Base-by-base conservation (phyloP, 176 grass and related monocot genomes). In the Carex kokanica region DNA sequence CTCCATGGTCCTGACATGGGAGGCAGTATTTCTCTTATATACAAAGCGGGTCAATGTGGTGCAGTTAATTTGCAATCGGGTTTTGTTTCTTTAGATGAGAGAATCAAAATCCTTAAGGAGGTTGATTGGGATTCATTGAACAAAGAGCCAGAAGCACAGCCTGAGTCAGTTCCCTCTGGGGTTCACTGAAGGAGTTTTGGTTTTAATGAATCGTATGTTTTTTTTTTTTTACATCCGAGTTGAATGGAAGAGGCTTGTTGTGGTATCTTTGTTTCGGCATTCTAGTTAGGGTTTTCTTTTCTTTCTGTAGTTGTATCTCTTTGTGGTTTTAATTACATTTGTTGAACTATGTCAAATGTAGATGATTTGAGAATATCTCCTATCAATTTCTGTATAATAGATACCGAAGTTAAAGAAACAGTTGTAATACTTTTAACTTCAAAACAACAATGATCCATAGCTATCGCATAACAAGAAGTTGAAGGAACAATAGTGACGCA, bases 1-100 rank as follows among this genome's bases (percentile, higher is more conserved):
- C 87, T 98, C 72, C 95, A 98, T 73, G 95, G 92, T 18, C 95
- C 94, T 66, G 92, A 92, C 13, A 94, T 94, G 85, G 94, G 85
- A 20, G 89, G 81, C 60, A 90, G 88, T 31, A 88, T 97, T 23
- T 18, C 81, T 78, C 88, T 97, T 31, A 84, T 97, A 78, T 87
- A 97, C 84, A 95, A 95, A 91, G 91, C 91, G 7, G 86, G 89
- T 80, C 51, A 60, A 75, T 91, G 56, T 78, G 91, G 91, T 74
- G 89, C 73, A 7, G 87, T 91, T 43, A 86, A 81, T 40, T 83
- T 84, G 17, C 82, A 91, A 38, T 85, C 87, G 0, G 91, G 91
- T 60, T 95, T 95, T 14, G 65, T 95, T 24, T 82, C 78, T 45
- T 81, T 98, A 3, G 93, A 95, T 2, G 91, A 95, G 73, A 91